Base-by-base conservation (phyloP, 1,284 basidiomycete species). In the Cutaneotrichosporon curvatum region DNA sequence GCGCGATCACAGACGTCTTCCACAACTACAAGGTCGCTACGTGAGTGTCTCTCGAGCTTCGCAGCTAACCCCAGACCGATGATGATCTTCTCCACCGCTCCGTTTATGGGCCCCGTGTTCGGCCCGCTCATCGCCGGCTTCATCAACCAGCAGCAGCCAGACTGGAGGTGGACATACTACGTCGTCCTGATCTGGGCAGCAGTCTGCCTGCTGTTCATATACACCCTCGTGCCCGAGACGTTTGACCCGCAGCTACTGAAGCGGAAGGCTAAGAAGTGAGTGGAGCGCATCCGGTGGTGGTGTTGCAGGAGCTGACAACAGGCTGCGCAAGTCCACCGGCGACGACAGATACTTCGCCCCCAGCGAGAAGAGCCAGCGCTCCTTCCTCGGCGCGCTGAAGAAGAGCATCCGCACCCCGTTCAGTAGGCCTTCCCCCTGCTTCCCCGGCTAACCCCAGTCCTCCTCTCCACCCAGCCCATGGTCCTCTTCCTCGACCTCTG, bases 111-210 rank as follows among this genome's bases (percentile, higher is more conserved):
- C 1, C 84, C 85, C n/a, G 77, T 83, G 0, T 48, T 81, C 8
- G 85, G 83, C 28, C 64, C 62, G 4, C 54, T 70, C 3, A 40
- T 63, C 41, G 78, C 35, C 33, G 84, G 83, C 8, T 73, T 70
- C 52, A 72, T 73, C 58, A 70, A 70, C 40, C 55, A 81, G 75
- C 75, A 84, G 55, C 57, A 78, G 0, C 25, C 48, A 11, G 55
- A 77, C 47, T 90, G 87, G 87, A 71, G 83, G 43, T 88, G 85
- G 86, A 85, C 83, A 0, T 89, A 82, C 65, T 79, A 81, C 48
- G 68, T 83, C 21, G 65, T 83, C 40, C 60, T 82, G 2, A 82
- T 83, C 32, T 75, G 76, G 71, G 64, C 73, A 0, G 64, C 58
- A 12, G 63, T 73, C 31, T 67, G 72, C 48, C 53, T 73, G 3